A percentile compares a stretch with the other conserved stretches of the same genome.
These are phyloP conservation scores for Carallia brachiata DNA, from an alignment of 345 rosid genomes.

Conservation along the genomic window DNA sequence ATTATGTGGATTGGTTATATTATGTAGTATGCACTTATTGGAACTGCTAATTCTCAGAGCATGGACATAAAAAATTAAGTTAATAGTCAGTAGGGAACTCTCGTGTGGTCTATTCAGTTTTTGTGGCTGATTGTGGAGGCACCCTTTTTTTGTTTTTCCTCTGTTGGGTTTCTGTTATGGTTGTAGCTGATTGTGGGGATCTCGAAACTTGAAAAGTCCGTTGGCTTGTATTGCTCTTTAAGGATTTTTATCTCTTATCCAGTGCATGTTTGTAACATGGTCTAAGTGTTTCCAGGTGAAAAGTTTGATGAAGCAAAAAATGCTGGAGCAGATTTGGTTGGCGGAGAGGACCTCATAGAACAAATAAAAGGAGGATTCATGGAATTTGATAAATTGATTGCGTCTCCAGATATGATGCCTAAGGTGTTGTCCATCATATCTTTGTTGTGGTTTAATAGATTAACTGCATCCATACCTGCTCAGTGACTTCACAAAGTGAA, in stretches of 20 bases:
- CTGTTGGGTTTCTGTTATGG: too few species aligned
- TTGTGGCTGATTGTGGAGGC: too few species aligned
- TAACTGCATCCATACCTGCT: background rate
- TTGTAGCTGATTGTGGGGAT: too few species aligned
- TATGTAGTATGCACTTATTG: too few species aligned
- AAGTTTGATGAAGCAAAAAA: constrained; percentile 94
- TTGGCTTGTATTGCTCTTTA: background rate
- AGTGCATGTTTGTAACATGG: constrained; percentile 12
- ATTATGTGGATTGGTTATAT: too few species aligned
- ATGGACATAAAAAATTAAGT: too few species aligned
- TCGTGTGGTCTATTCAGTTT: too few species aligned
- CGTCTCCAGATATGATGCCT: constrained; percentile 99
- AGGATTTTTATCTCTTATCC: constrained; percentile 1
- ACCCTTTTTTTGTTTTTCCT: too few species aligned
- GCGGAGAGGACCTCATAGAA: constrained; percentile 91
- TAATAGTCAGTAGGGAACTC: too few species aligned
- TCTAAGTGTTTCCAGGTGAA: constrained; percentile 62
- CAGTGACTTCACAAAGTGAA: too few species aligned
- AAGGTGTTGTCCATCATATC: constrained; percentile 59
- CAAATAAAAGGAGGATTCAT: constrained; percentile 93
- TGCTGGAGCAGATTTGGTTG: constrained; percentile 98
- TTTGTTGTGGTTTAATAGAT: background rate
- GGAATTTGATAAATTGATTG: constrained; percentile 96
- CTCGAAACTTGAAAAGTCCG: too few species aligned
- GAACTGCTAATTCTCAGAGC: too few species aligned